Conservation (phyloP, 441 rosid genomes). For the Mallotus repandus region DNA sequence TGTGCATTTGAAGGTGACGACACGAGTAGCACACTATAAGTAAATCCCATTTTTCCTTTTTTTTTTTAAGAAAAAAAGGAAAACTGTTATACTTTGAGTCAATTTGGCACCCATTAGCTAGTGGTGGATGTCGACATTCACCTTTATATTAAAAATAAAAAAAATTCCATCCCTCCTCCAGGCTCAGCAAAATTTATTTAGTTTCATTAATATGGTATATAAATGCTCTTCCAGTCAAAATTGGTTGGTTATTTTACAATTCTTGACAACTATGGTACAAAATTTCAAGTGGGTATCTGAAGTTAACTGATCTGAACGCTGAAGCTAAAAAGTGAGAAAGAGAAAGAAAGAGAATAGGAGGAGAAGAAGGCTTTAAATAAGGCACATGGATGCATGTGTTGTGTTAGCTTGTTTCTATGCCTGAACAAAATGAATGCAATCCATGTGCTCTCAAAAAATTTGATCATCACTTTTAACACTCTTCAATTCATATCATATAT, state of each 20-base stretch:
- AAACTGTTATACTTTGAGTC: neutral
- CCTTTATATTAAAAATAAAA: neutral
- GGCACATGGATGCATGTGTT: conserved; percentile 47
- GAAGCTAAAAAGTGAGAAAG: neutral
- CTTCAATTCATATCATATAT: neutral
- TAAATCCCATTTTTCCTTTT: neutral
- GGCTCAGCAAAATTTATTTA: neutral
- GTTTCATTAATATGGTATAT: neutral
- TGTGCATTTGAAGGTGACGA: conserved; percentile 16
- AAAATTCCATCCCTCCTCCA: neutral
- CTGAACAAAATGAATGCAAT: conserved; percentile 33
- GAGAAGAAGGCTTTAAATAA: conserved; percentile 17
- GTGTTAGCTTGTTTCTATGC: conserved; percentile 19
- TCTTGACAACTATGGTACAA: neutral
- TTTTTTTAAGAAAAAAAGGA: neutral
- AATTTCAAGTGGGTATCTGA: conserved; percentile 1
- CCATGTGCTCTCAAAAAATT: conserved; percentile 28
- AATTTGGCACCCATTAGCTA: neutral
- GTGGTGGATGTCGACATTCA: conserved; percentile 17
- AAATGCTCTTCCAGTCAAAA: neutral
- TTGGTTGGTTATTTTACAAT: neutral
- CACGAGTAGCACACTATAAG: conserved; percentile 8
- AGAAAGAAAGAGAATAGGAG: conserved; percentile 3
- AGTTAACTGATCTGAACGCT: neutral
- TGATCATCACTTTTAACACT: neutral